Percentiles rank a stretch among this genome's conserved stretches.
phyloP scores from a whole-genome alignment of 108 stramenopile genomes.

The Skeletonema menzelii region DNA sequence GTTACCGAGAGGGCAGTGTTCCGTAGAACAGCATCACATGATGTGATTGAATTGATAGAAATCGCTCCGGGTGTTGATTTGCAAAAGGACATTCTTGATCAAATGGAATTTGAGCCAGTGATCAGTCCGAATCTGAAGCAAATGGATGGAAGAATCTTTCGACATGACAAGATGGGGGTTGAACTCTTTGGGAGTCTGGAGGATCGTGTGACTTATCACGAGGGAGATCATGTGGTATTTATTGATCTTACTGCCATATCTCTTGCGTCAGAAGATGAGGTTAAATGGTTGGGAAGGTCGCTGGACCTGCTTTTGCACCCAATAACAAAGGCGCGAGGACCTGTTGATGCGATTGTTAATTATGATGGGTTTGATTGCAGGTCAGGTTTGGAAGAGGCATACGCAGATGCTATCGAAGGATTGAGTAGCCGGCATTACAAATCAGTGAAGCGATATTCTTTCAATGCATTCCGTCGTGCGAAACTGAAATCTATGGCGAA shows the following conservation, averaged over 20 bases:
- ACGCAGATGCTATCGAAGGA: constrained; percentile 14
- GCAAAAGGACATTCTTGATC: constrained; percentile 73
- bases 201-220: constrained; percentile 54
- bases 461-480: constrained; percentile 60
- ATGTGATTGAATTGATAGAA: constrained; percentile 75
- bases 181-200: constrained; percentile 61
- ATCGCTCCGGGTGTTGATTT: constrained; percentile 84
- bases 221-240: constrained; percentile 57
- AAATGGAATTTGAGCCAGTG: constrained; percentile 75
- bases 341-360: constrained; percentile 54
- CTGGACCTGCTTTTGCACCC: constrained; percentile 46
- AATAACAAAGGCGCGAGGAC: constrained; percentile 40
- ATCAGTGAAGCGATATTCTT: constrained; percentile 56
- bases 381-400: constrained; percentile 51
- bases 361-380: constrained; percentile 64
- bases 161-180: constrained; percentile 53
- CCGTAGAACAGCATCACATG: constrained; percentile 51
- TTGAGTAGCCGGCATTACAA: constrained; percentile 48
- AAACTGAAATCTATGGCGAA: constrained; percentile 36
- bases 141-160: constrained; percentile 70
- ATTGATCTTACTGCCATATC: constrained; percentile 66
- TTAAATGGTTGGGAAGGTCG: constrained; percentile 47
- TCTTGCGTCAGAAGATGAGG: constrained; percentile 52
- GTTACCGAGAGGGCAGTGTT: constrained; percentile 86
- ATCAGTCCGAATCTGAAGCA: constrained; percentile 56